A percentile compares a stretch with the other conserved stretches of the same genome.
Conservation (phyloP, 2,329 filamentous ascomycete species). For the Graphium sp. region DNA sequence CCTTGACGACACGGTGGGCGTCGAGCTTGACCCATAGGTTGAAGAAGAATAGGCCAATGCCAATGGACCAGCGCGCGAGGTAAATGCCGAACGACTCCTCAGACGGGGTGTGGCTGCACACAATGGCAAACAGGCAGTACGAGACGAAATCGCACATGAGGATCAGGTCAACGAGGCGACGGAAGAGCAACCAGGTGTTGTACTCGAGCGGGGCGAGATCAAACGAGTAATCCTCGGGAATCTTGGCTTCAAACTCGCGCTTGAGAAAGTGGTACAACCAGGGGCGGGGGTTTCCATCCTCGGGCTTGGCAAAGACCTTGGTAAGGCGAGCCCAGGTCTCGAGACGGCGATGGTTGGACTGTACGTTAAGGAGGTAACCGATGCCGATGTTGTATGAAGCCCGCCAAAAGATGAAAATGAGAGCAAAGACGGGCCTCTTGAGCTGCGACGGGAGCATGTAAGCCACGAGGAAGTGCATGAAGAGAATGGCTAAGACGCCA, state of each 20-base stretch:
- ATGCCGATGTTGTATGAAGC: conserved; percentile 88
- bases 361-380: conserved; percentile 71
- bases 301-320: conserved; percentile 71
- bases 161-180: conserved; percentile 88
- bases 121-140: conserved; percentile 88
- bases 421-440: conserved; percentile 63
- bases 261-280: conserved; percentile 73
- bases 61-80: conserved; percentile 59
- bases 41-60: conserved; percentile 69
- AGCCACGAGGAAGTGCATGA: conserved; percentile 54
- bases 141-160: conserved; percentile 98
- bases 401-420: conserved; percentile 83
- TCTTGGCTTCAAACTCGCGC: conserved; percentile 83
- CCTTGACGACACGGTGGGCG: conserved; percentile 93
- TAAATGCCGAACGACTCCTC: conserved; percentile 57
- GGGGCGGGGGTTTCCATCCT: conserved; percentile 62
- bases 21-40: conserved; percentile 98
- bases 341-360: conserved; percentile 77
- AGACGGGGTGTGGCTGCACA: conserved; percentile 60
- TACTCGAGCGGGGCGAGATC: conserved; percentile 91
- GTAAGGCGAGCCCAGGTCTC: conserved; percentile 77
- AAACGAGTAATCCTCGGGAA: conserved; percentile 83
- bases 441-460: conserved; percentile 53
- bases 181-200: conserved; percentile 97
- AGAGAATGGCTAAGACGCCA: conserved; percentile 63